Conservation (phyloP, 1,139 yeast species). For the Geotrichum klebahnii region DNA sequence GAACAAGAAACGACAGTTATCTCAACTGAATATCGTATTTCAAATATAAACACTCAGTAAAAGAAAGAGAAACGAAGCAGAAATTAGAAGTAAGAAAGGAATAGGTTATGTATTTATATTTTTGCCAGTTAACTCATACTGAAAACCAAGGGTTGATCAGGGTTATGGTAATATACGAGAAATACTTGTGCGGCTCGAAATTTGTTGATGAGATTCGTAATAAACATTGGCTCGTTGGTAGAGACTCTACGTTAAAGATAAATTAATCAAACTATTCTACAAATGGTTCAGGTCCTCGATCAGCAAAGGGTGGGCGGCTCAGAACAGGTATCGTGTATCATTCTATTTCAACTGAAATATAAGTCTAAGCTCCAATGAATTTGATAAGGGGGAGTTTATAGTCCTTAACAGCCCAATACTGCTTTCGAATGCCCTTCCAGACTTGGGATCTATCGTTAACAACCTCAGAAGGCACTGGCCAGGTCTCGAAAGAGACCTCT, state of each 20-base stretch:
- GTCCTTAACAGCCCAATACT: constrained; percentile 54
- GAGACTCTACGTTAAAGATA: too few relatives aligned
- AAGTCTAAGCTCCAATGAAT: constrained; percentile 19
- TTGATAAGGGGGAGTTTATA: constrained; percentile 24
- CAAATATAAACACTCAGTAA: not conserved
- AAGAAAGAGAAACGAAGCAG: not conserved
- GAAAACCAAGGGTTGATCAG: too few relatives aligned
- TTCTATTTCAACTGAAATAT: too few relatives aligned
- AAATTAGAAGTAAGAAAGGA: not conserved
- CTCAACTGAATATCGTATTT: not conserved
- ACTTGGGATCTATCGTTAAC: constrained; percentile 40
- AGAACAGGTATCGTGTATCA: too few relatives aligned
- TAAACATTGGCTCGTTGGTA: not conserved
- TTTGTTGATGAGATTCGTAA: not conserved
- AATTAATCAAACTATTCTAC: too few relatives aligned
- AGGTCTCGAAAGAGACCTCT: constrained; percentile 48
- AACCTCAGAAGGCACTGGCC: constrained; percentile 27
- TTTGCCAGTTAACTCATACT: not conserved
- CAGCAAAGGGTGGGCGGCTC: too few relatives aligned
- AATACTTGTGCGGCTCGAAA: constrained; percentile 6
- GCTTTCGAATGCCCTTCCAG: constrained; percentile 67
- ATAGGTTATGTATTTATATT: not conserved
- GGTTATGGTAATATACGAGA: not conserved
- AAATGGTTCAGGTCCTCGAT: too few relatives aligned
- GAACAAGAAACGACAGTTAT: not conserved